phyloP scores from a whole-genome alignment of 2,329 filamentous ascomycete species.

The Calonectria henricotiae region DNA sequence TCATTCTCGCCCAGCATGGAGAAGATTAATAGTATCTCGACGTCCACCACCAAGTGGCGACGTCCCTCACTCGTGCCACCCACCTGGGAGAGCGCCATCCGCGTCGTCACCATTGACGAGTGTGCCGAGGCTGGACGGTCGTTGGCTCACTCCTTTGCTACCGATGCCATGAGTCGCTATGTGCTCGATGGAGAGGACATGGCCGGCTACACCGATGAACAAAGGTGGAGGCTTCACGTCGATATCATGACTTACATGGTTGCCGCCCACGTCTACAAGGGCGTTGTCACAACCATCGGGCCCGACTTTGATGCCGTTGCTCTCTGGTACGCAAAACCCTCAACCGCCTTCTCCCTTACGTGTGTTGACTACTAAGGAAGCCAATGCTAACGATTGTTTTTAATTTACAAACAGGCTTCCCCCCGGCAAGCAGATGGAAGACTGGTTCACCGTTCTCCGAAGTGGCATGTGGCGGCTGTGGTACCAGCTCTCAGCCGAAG shows the following conservation, averaged over 20 bases:
- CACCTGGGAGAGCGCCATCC: slow-evolving; percentile 72
- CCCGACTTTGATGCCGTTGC: slow-evolving; percentile 84
- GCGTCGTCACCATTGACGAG: slow-evolving; percentile 76
- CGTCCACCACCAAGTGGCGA: slow-evolving; percentile 54
- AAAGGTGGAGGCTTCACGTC: slow-evolving; percentile 84
- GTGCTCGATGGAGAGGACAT: slow-evolving; percentile 82
- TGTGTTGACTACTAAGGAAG: background rate
- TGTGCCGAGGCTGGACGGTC: slow-evolving; percentile 80
- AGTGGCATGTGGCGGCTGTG: slow-evolving; percentile 85
- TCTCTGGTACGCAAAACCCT: slow-evolving; percentile 75
- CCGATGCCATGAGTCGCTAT: slow-evolving; percentile 83
- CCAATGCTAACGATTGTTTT: slow-evolving; percentile 26
- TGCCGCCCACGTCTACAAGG: slow-evolving; percentile 82
- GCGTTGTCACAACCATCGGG: slow-evolving; percentile 82
- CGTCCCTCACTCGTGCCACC: slow-evolving; percentile 68
- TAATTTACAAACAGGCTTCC: slow-evolving; percentile 73
- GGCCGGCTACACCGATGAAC: slow-evolving; percentile 74
- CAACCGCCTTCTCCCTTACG: background rate
- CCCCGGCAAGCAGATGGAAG: slow-evolving; percentile 82
- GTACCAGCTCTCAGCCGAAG: slow-evolving; percentile 82
- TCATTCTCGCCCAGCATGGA: slow-evolving; percentile 61
- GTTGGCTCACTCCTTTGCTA: slow-evolving; percentile 83
- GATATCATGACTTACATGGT: slow-evolving; percentile 85
- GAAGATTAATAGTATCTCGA: slow-evolving; percentile 55
- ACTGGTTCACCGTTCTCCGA: slow-evolving; percentile 80